phyloP scores from a whole-genome alignment of 345 rosid species.

The Linum trigynum region DNA sequence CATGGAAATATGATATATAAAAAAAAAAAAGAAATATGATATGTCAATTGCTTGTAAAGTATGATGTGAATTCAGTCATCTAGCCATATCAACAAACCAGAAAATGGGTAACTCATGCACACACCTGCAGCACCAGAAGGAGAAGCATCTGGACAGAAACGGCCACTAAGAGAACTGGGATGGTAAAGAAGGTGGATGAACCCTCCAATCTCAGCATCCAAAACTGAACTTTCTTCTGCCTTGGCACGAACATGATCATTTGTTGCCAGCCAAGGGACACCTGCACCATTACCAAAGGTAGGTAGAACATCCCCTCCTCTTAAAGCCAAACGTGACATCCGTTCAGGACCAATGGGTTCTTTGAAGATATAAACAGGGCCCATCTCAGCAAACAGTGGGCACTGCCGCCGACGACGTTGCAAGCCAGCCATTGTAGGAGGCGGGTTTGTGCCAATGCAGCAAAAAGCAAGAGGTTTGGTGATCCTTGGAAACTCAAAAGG shows the following conservation, averaged over 20 bases:
- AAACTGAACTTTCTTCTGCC: slow-evolving; percentile 72
- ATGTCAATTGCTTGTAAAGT: neutral
- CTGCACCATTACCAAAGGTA: slow-evolving; percentile 85
- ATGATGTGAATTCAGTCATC: neutral
- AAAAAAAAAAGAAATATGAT: too few relatives aligned
- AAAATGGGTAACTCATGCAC: neutral
- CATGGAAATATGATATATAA: too few relatives aligned
- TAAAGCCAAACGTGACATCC: slow-evolving; percentile 80
- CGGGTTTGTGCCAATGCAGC: slow-evolving; percentile 98
- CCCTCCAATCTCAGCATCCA: slow-evolving; percentile 91
- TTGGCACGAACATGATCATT: slow-evolving; percentile 45
- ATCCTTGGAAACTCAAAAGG: slow-evolving; percentile 93
- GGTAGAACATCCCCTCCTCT: slow-evolving; percentile 96
- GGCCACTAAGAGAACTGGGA: slow-evolving; percentile 77
- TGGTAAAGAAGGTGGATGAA: slow-evolving; percentile 83
- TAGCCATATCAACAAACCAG: neutral
- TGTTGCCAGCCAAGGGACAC: slow-evolving; percentile 91
- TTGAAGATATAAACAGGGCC: slow-evolving; percentile 93
- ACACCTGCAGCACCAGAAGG: slow-evolving; percentile 86
- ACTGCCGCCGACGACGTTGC: slow-evolving; percentile 97
- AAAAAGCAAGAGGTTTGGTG: slow-evolving; percentile 89
- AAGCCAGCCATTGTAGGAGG: slow-evolving; percentile 98
- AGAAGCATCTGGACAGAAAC: slow-evolving; percentile 98
- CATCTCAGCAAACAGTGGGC: slow-evolving; percentile 98
- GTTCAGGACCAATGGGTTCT: slow-evolving; percentile 93